These are phyloP conservation scores for Miscanthus sacchariflorus DNA, from an alignment of 202 grass and related monocot genomes.

Conservation along the genomic window DNA sequence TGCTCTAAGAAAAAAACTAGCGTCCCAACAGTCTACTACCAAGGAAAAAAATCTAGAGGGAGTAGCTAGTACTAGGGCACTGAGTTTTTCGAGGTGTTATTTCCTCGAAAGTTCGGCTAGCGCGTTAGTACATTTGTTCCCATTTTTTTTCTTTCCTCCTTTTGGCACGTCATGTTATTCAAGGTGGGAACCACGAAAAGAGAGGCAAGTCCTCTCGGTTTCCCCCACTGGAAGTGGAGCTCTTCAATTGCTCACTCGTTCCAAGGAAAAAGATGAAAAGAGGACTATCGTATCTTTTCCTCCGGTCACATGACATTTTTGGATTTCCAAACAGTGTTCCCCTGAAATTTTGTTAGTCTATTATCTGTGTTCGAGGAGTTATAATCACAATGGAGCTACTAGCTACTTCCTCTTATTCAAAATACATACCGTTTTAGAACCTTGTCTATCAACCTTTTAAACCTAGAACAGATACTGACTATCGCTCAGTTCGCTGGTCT, in stretches of 20 bases:
- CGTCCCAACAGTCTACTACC: too few species aligned
- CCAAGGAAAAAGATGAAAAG: slow-evolving; percentile 23
- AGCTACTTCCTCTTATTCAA: background rate
- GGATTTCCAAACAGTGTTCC: background rate
- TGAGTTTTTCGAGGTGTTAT: background rate
- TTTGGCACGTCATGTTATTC: slow-evolving; percentile 14
- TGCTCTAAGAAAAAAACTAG: too few species aligned
- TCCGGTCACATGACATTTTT: background rate
- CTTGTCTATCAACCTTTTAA: too few species aligned
- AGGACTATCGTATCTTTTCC: background rate
- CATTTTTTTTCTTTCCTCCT: background rate
- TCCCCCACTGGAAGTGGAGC: background rate
- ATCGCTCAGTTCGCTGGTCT: too few species aligned
- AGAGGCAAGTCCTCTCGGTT: slow-evolving; percentile 41
- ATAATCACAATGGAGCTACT: background rate
- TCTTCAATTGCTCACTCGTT: slow-evolving; percentile 38
- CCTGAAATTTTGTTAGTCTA: background rate
- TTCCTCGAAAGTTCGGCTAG: slow-evolving; percentile 5
- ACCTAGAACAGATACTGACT: too few species aligned
- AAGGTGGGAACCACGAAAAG: slow-evolving; percentile 11
- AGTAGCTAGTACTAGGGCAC: background rate
- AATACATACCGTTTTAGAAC: background rate
- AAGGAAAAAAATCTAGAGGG: too few species aligned
- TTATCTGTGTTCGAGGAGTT: background rate
- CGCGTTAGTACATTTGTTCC: slow-evolving; percentile 14